Base-by-base conservation (phyloP, 257 asterid species). In the Primulina tabacum region DNA sequence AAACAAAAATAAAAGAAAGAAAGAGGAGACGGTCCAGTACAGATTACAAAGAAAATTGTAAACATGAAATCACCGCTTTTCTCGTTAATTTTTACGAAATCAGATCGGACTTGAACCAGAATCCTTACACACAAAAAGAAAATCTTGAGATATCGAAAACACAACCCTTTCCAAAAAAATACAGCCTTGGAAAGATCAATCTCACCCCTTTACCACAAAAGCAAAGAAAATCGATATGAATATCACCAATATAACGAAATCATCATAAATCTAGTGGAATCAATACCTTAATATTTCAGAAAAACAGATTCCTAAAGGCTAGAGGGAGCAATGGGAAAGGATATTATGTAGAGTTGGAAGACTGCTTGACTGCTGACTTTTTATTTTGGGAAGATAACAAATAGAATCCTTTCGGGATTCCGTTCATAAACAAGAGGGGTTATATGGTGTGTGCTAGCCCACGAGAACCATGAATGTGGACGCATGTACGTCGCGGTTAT, bases 201-300 rank as follows among this genome's bases (percentile, higher is more conserved):
- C 75, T 68, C 68, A 69, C 70, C 68, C 75, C 68, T 58, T 73
- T 18, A 38, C 38, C 28, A 1, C 14, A 18, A 68, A 68, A 75
- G 67, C 32, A 21, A 63, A 62, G 72, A 71, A 67, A 20, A 35
- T 73, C 8, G 50, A 69, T 58, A 68, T 64, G 69, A 69, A 74
- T 72, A 67, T 56, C 12, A 60, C 20, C 7, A 29, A 56, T 58
- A 33, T 8, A 26, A 2, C 43, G 7, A 24, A 65, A 32, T 32
- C 21, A 16, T 32, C 70, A 28, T 12, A 2, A 70, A 43, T 33
- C 9, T 43, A 20, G 33, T 56, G 12, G 12, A 66, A 9, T 33
- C 1, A 32, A 33, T 50, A 50, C 57, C 57, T 47, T 47, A 50
- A 50, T 16, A 50, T 16, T 50, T 50, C 8, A 50, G 21, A 50